Evolutionary conservation across 257 asterid species (phyloP), one percentile per base, ranked within the genome.

Genomic region (Ajuga chamaepitys): DNA sequence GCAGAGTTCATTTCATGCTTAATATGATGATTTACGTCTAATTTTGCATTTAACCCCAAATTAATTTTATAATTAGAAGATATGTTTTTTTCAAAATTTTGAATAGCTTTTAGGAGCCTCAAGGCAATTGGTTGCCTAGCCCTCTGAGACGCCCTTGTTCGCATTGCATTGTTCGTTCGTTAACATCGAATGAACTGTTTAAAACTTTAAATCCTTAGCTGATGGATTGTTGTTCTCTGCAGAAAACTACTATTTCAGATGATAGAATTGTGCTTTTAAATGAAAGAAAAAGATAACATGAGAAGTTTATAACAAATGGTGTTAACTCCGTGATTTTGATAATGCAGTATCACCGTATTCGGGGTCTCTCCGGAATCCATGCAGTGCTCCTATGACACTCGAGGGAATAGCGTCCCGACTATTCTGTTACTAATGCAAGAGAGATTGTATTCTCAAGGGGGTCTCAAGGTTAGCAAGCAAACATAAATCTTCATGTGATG

Each of bases 401-500:
- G 95, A 70, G 95, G 97, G 67, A 94, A 94, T n/a, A 94, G 99
- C 67, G 95, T 94, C 72, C 99, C 99, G 35, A 90, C 96, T 24
- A 94, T 94, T 65, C 85, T 94, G 56, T 56, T 94, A 51, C 66
- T 90, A 41, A 88, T 94, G 96, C 99, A 94, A 59, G 93, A 90
- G 51, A 87, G 86, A 14, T 61, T 94, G 58, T 85, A 90, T 58
- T 45, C 92, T 7, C 98, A 90, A 71, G 89, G 75, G 42, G 99
- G 99, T 28, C 78, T 90, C 17, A 80, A 86, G 98, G 99, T 90
- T 71, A 53, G 65, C 41, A 16, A 46, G 7, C 53, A 55, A 2
- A 37, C 41, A 13, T 22, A 11, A 14, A 24, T 12, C 11, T 37
- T 42, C 13, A 34, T 57, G 13, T 58, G 61, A 22, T 67, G 14